Base-by-base conservation (phyloP, 257 asterid genomes). In the Haberlea rhodopensis region DNA sequence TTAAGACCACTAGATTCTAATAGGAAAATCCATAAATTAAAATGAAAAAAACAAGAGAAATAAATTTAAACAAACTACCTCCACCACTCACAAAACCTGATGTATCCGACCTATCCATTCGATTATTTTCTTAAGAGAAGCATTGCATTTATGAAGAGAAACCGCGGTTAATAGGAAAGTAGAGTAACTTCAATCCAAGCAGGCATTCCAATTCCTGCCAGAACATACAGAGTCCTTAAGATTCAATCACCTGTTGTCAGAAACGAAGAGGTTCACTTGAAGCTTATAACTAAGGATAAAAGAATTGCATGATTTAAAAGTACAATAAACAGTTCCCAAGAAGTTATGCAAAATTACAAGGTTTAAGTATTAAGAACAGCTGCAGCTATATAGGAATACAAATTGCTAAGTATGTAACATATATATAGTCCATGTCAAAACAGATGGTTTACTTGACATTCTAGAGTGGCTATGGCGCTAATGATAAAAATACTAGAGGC, bases 1-100 rank as follows among this genome's bases (percentile, higher is more conserved):
- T 62, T 59, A 70, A 74, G 53, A 67, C 58, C 55, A 70, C 68
- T 49, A 52, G 60, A 62, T 32, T n/a, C 81, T 79, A 76, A 59
- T 48, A 71, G 52, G 53, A 58, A 64, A 58, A 46, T 28, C 66
- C 55, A 57, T 79, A 78, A 22, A 78, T 57, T 68, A 80, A 71
- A 70, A 84, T 68, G 71, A 69, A 81, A 49, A 74, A 69, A 58
- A 65, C 79, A 37, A 45, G 79, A 57, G 80, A 76, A 56, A 68
- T 66, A 71, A 64, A 72, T 21, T 77, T 71, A 10, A 70, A 57
- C 69, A 73, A 73, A 71, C 79, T 75, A 63, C 81, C 71, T 62
- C 95, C 97, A 60, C 97, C 89, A 34, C 96, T 91, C 78, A 91
- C 89, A 70, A 91, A 88, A 57, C 96, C 89, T 27, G 96, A 88